Percentiles rank a stretch among this genome's conserved stretches.
Conservation (phyloP, 106 monocot genomes). For the Iris macrosiphon region DNA sequence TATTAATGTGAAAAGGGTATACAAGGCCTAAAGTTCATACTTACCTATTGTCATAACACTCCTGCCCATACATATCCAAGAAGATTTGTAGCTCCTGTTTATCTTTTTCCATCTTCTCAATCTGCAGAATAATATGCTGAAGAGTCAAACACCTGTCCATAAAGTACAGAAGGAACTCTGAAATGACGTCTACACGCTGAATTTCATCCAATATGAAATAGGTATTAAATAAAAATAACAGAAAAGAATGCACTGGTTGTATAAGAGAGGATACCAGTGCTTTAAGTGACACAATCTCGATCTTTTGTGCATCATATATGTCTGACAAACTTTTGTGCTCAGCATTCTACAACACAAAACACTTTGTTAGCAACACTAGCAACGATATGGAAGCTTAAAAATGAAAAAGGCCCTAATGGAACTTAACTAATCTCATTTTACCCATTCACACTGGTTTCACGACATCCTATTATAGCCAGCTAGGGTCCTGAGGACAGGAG, state of each 20-base stretch:
- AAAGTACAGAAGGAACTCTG: background rate
- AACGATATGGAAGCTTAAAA: background rate
- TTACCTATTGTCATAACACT: constrained; percentile 76
- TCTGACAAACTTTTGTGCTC: constrained; percentile 55
- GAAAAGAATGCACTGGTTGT: constrained; percentile 2
- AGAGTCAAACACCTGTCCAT: background rate
- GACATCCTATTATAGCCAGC: too few species aligned
- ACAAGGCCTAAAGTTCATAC: background rate
- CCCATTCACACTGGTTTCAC: too few species aligned
- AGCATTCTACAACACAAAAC: constrained; percentile 29
- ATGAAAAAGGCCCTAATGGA: background rate
- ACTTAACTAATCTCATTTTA: too few species aligned
- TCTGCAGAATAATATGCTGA: constrained; percentile 34
- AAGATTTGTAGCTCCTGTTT: constrained; percentile 64
- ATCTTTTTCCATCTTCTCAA: constrained; percentile 73
- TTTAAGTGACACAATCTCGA: constrained; percentile 68
- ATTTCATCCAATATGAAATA: background rate
- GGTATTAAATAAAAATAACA: background rate
- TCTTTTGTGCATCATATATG: constrained; percentile 43
- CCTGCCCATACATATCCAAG: constrained; percentile 82
- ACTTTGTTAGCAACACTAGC: background rate
- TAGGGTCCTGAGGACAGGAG: too few species aligned
- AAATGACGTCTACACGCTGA: background rate
- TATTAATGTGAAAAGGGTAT: background rate
- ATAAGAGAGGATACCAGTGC: constrained; percentile 34